Percentiles rank a stretch among this genome's conserved stretches.
Conservation (phyloP, 1,284 basidiomycete species). For the Ganoderma lucidum region DNA sequence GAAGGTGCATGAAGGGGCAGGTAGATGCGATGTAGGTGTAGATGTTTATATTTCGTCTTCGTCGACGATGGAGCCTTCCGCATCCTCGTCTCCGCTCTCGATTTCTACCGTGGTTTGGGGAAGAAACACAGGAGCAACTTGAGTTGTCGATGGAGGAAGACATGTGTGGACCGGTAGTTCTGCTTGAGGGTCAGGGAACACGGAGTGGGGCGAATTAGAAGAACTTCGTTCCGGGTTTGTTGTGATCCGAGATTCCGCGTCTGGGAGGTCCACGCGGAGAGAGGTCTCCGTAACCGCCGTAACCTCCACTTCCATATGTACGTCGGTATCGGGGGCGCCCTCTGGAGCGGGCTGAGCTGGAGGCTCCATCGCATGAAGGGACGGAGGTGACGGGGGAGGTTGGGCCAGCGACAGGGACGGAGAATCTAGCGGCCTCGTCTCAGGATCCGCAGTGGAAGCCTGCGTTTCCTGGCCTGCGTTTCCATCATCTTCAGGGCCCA, state of each 20-base stretch:
- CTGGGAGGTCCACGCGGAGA: background rate
- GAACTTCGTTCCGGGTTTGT: background rate
- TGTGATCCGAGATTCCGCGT: background rate
- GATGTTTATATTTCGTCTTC: slow-evolving; percentile 11
- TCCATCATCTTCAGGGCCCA: background rate
- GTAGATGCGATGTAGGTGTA: background rate
- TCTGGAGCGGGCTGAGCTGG: background rate
- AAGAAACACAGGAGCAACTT: background rate
- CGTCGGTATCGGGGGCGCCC: background rate
- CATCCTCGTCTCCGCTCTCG: slow-evolving; percentile 31
- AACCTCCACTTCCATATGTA: background rate
- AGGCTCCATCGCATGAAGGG: background rate
- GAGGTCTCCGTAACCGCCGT: background rate
- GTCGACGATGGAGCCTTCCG: slow-evolving; percentile 30
- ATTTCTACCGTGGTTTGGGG: background rate
- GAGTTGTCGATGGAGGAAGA: background rate
- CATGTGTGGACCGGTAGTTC: background rate
- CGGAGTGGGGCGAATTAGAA: background rate
- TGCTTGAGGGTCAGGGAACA: background rate
- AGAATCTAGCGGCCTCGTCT: background rate
- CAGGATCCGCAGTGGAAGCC: background rate
- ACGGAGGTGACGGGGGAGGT: background rate
- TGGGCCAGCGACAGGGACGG: background rate
- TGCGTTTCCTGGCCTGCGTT: background rate
- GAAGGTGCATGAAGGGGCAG: background rate